Evolutionary conservation across 2,329 filamentous ascomycete genomes (phyloP), one percentile per base, ranked within the genome.

Genomic region (Aspergillus fischeri): DNA sequence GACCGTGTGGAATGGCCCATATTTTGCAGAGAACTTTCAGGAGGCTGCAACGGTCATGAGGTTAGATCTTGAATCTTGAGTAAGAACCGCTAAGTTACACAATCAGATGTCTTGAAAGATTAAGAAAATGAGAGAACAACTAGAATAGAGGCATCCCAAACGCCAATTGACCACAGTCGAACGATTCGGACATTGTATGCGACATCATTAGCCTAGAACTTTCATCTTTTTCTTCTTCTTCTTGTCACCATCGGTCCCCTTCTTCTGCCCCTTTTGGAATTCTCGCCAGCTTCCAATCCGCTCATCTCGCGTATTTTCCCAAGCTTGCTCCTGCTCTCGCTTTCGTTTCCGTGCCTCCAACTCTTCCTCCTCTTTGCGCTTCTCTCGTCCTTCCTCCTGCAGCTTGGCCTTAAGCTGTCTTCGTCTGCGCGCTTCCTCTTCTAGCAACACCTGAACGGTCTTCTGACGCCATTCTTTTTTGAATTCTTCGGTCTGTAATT

Each of bases 221-320:
- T 80, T 80, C 76, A 79, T 69, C 64, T 77, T 78, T 67, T 76
- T 77, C 68, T 80, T 80, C 71, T 91, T 90, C 80, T 89, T 90
- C 74, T 72, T 72, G 42, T 70, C 73, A 20, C 73, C 68, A 64
- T 73, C 77, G 47, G 78, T 79, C 21, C 78, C 80, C 75, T 83
- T 86, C 60, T 83, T 84, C 58, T 77, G 74, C 7, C 73, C 78
- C 78, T 95, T 94, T 73, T 94, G 87, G 69, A 96, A 99, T 63
- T 92, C 85, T 56, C 94, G 85, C 94, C 94, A 99, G 74, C 89
- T 96, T 63, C 87, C 90, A 75, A 99, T 97, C 63, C 94, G 84
- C 77, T 91, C 84, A 59, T 99, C 94, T 49, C 94, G 81, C 27
- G 89, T 96, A 69, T 90, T 87, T 79, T 99, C 94, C 94, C 94